Conservation (phyloP, 2,329 filamentous ascomycete genomes). For the Arthrobotrys iridis region DNA sequence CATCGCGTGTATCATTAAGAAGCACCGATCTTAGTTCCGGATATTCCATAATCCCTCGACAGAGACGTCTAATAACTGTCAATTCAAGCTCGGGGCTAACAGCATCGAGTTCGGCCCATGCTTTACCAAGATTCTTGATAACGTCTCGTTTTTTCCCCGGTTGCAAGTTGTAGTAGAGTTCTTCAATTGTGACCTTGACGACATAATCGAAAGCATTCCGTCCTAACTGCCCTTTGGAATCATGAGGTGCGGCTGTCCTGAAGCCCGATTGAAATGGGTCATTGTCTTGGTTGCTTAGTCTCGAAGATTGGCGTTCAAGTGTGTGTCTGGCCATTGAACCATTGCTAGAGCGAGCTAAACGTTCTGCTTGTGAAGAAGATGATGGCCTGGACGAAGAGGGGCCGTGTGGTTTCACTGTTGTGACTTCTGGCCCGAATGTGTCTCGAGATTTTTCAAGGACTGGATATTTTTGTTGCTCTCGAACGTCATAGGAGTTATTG, state of each 20-base stretch:
- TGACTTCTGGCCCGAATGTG: slow-evolving; percentile 1
- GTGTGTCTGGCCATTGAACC: slow-evolving; percentile 9
- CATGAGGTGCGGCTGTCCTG: slow-evolving; percentile 25
- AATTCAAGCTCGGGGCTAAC: slow-evolving; percentile 39
- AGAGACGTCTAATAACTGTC: slow-evolving; percentile 26
- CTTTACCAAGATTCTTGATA: slow-evolving; percentile 17
- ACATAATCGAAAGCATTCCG: slow-evolving; percentile 32
- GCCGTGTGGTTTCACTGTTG: background rate
- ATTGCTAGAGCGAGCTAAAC: slow-evolving; percentile 2
- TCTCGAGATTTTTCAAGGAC: slow-evolving; percentile 3
- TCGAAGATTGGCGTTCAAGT: slow-evolving; percentile 1
- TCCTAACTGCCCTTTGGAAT: slow-evolving; percentile 23
- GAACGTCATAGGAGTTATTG: background rate
- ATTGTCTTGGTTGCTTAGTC: background rate
- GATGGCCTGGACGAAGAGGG: slow-evolving; percentile 7
- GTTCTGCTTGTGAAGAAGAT: background rate
- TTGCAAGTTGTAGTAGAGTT: slow-evolving; percentile 8
- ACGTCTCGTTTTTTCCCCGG: slow-evolving; percentile 28
- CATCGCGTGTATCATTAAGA: background rate
- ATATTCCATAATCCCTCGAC: slow-evolving; percentile 16
- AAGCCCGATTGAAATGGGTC: slow-evolving; percentile 41
- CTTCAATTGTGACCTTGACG: slow-evolving; percentile 26
- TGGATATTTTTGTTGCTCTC: background rate
- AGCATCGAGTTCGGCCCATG: slow-evolving; percentile 36
- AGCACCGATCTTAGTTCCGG: background rate